These are phyloP conservation scores for Sarcodon aspratus DNA, from an alignment of 768 basidiomycete genomes.

Conservation along the genomic window DNA sequence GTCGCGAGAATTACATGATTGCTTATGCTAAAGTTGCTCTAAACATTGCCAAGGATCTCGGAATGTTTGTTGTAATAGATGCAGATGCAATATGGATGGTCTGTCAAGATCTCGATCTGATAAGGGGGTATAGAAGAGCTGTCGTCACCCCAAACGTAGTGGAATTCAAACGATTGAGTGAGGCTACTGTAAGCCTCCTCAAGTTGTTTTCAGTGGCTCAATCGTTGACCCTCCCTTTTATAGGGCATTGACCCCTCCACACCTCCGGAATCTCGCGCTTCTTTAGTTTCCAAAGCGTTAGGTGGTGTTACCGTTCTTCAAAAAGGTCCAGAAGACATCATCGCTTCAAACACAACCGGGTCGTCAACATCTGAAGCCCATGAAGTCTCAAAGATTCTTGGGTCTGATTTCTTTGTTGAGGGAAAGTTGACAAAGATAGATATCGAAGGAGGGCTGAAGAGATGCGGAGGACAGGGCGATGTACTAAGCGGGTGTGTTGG, in stretches of 20 bases:
- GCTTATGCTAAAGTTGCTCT: constrained; percentile 68
- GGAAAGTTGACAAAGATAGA: constrained; percentile 41
- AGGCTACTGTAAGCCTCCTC: constrained; percentile 44
- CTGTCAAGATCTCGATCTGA: constrained; percentile 57
- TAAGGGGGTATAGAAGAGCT: constrained; percentile 78
- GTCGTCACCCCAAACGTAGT: constrained; percentile 92
- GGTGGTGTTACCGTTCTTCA: constrained; percentile 87
- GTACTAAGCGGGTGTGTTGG: constrained; percentile 83
- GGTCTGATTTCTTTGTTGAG: constrained; percentile 21
- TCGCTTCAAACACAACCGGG: constrained; percentile 65
- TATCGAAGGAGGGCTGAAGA: constrained; percentile 70
- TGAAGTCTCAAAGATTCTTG: constrained; percentile 21
- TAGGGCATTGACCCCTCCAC: constrained; percentile 41
- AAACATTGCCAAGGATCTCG: constrained; percentile 52
- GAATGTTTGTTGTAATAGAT: constrained; percentile 89
- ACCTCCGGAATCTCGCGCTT: constrained; percentile 47
- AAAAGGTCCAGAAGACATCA: constrained; percentile 77
- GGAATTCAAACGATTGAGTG: constrained; percentile 80
- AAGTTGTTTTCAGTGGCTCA: background rate
- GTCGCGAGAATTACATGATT: constrained; percentile 88
- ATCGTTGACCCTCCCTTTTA: too few relatives aligned
- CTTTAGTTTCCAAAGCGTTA: constrained; percentile 56
- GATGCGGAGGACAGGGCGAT: constrained; percentile 96
- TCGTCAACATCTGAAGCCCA: constrained; percentile 30
- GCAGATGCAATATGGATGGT: constrained; percentile 87